These are phyloP conservation scores for Beauveria scarabaeidicola DNA, from an alignment of 2,329 filamentous ascomycete genomes.

Conservation along the genomic window DNA sequence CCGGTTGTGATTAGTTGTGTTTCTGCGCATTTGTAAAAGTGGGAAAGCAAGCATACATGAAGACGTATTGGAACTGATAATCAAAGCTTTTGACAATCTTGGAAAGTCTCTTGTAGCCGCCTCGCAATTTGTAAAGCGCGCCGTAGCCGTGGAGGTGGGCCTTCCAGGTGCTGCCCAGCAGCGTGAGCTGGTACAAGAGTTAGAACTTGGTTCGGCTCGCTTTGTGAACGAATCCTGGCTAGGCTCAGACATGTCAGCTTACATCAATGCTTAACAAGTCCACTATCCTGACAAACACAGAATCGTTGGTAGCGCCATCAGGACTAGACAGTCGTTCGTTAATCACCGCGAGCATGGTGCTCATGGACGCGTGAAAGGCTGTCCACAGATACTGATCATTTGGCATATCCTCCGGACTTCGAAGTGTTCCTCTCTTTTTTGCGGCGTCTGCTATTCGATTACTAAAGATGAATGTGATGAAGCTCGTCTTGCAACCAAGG, in stretches of 20 bases:
- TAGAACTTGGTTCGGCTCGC: not conserved
- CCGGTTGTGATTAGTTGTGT: not conserved
- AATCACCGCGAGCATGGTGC: not conserved
- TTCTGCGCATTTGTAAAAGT: not conserved
- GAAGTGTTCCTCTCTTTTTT: not conserved
- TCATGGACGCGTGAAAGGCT: not conserved
- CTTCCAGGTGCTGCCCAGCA: slow-evolving; percentile 2
- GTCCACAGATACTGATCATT: slow-evolving; percentile 1
- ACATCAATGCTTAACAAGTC: slow-evolving; percentile 6
- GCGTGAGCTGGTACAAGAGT: not conserved
- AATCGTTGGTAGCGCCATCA: not conserved
- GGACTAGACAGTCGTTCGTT: not conserved
- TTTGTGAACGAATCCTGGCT: not conserved
- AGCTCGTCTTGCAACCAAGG: slow-evolving; percentile 6
- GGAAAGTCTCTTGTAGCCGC: slow-evolving; percentile 4
- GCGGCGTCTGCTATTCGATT: slow-evolving; percentile 8
- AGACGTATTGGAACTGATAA: slow-evolving; percentile 4
- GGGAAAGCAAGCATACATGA: not conserved
- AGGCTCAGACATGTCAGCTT: not conserved
- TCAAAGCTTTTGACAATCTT: not conserved
- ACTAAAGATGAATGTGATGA: slow-evolving; percentile 6
- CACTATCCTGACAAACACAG: slow-evolving; percentile 1
- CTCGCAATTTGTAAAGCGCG: not conserved
- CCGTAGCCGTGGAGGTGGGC: slow-evolving; percentile 7
- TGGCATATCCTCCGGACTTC: slow-evolving; percentile 2